Percentiles rank a stretch among this genome's conserved stretches.
These are phyloP conservation scores for Collybia mongolica DNA, from an alignment of 768 basidiomycete genomes.

Conservation along the genomic window DNA sequence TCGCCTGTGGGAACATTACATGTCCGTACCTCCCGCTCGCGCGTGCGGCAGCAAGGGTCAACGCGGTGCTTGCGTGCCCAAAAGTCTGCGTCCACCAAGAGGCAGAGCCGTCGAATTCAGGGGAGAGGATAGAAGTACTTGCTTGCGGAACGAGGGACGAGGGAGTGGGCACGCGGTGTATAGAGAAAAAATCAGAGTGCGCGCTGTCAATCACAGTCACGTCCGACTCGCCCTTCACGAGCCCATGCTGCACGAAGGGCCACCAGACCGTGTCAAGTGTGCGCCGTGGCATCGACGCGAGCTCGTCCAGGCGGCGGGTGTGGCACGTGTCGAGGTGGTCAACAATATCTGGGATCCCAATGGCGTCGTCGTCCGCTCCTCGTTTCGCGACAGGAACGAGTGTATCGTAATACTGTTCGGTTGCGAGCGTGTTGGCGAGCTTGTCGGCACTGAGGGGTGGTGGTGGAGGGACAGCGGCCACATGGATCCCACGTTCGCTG, in stretches of 20 bases:
- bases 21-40: slow-evolving; percentile 95
- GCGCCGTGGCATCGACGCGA: slow-evolving; percentile 76
- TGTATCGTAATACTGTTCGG: slow-evolving; percentile 72
- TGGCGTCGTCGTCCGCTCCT: slow-evolving; percentile 17
- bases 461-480: slow-evolving; percentile 55
- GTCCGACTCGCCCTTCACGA: slow-evolving; percentile 63
- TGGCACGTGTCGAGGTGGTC: slow-evolving; percentile 66
- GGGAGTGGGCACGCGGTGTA: slow-evolving; percentile 43
- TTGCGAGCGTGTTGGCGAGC: slow-evolving; percentile 44
- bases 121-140: slow-evolving; percentile 32
- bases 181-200: slow-evolving; percentile 80
- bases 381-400: slow-evolving; percentile 30
- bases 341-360: slow-evolving; percentile 46
- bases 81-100: slow-evolving; percentile 98
- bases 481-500: slow-evolving; percentile 60
- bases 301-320: slow-evolving; percentile 58
- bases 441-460: slow-evolving; percentile 46
- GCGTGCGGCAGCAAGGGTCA: slow-evolving; percentile 83
- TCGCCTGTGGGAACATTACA: slow-evolving; percentile 92
- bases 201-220: slow-evolving; percentile 94
- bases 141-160: neutral
- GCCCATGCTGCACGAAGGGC: slow-evolving; percentile 94
- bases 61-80: slow-evolving; percentile 75
- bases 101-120: slow-evolving; percentile 87
- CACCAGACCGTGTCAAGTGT: slow-evolving; percentile 88